Evolutionary conservation across 75 land plant genomes (phyloP), one percentile per base, ranked within the genome.

Genomic region (Cupressus sempervirens): DNA sequence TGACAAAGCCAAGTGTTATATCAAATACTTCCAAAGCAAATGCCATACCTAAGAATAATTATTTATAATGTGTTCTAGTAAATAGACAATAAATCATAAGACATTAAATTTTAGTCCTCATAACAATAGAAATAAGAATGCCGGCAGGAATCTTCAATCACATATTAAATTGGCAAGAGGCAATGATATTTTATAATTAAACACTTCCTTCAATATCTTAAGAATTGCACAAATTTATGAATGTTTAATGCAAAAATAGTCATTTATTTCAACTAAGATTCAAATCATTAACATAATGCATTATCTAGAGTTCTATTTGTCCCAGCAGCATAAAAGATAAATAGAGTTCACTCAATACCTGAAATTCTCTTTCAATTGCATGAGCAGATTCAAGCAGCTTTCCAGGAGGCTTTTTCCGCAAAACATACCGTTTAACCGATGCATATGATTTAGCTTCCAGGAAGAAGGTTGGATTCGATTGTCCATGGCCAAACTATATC

Each of bases 391-490:
- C 85, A 45, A 98, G 93, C 43, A 98, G 72, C 73, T 86, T 86
- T 18, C 99, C 99, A 26, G 97, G 87, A 35, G 99, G 99, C 85
- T 98, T 98, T 91, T 98, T 98, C 85, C 99, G 91, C 50, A 98
- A 87, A 62, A 98, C 99, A 88, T 94, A 98, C 18, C 89, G 89
- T 54, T 91, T 90, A 26, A 77, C 67, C 16, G 81, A 56, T 14
- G 83, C 81, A 67, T 90, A 85, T 15, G 85, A 50, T 30, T 83
- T 86, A 41, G 88, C 93, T 88, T 96, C 91, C 50, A 98, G 53
- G 0, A 92, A 86, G 84, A 85, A 98, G 4, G 99, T 96, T 4
- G 99, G 99, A 85, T 98, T 98, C 30, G 99, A 98, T 85, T 98
- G 99, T 26, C 99, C 99, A 87, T 98, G 97, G 52, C 99, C 99